Percentiles rank a stretch among this genome's conserved stretches.
phyloP scores from a whole-genome alignment of 805 yeast genomes.

The Candida silvicultrix region DNA sequence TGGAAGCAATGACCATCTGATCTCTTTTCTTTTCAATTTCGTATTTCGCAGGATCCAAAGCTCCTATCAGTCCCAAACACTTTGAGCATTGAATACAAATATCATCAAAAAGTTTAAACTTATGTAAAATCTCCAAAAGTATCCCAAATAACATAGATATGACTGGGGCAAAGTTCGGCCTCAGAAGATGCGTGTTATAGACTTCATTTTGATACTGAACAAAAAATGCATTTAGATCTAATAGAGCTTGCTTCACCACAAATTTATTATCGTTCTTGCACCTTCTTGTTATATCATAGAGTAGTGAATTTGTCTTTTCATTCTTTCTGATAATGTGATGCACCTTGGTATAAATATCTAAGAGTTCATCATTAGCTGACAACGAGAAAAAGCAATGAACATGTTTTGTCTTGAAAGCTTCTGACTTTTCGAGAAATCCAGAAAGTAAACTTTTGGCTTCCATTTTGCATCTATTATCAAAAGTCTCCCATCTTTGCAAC shows the following conservation, averaged over 20 bases:
- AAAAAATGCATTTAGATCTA: conserved; percentile 52
- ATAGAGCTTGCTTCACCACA: conserved; percentile 67
- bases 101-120: conserved; percentile 41
- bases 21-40: conserved; percentile 33
- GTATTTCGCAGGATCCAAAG: conserved; percentile 59
- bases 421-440: conserved; percentile 27
- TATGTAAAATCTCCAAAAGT: conserved; percentile 49
- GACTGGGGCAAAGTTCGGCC: conserved; percentile 24
- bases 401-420: conserved; percentile 30
- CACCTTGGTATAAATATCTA: conserved; percentile 24
- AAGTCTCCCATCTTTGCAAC: conserved; percentile 56
- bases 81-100: conserved; percentile 58
- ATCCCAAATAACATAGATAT: conserved; percentile 44
- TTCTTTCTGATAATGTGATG: conserved; percentile 23
- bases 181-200: conserved; percentile 37
- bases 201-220: conserved; percentile 43
- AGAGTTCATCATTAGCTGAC: conserved; percentile 36
- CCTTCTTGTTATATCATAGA: conserved; percentile 49
- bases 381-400: conserved; percentile 49
- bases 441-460: conserved; percentile 48
- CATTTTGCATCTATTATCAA: conserved; percentile 41
- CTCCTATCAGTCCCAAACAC: conserved; percentile 73
- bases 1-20: conserved; percentile 46
- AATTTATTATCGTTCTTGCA: conserved; percentile 57
- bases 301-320: conserved; percentile 28